phyloP scores from a whole-genome alignment of 169 alveolate genomes.

The Plasmodium yoelii region DNA sequence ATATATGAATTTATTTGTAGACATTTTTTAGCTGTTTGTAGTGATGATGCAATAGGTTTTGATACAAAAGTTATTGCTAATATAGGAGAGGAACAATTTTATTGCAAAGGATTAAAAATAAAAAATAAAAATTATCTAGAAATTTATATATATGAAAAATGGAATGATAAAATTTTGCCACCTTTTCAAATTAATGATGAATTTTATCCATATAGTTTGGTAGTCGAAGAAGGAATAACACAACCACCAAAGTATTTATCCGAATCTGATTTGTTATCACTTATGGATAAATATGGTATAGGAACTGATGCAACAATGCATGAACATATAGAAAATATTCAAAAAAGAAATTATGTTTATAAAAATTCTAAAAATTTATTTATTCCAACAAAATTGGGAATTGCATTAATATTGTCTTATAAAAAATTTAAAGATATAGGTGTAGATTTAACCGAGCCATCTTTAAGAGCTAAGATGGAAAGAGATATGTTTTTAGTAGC shows the following conservation, averaged over 20 bases:
- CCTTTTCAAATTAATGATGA: slow-evolving; percentile 51
- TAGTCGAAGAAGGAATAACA: slow-evolving; percentile 73
- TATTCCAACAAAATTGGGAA: slow-evolving; percentile 68
- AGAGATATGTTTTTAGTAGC: slow-evolving; percentile 92
- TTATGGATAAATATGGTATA: slow-evolving; percentile 97
- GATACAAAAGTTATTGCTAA: slow-evolving; percentile 80
- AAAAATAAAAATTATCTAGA: slow-evolving; percentile 65
- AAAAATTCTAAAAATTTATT: slow-evolving; percentile 44
- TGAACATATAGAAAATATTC: slow-evolving; percentile 97
- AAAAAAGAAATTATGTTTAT: slow-evolving; percentile 96
- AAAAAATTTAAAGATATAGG: slow-evolving; percentile 79
- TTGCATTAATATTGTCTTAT: slow-evolving; percentile 79
- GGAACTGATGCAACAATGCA: slow-evolving; percentile 99
- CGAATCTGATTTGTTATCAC: slow-evolving; percentile 95
- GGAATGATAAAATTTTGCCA: slow-evolving; percentile 70
- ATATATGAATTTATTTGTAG: slow-evolving; percentile 88
- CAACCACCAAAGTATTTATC: slow-evolving; percentile 96
- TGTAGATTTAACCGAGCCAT: slow-evolving; percentile 89
- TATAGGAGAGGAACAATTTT: slow-evolving; percentile 56
- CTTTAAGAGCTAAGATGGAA: slow-evolving; percentile 94
- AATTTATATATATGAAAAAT: slow-evolving; percentile 70
- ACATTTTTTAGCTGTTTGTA: slow-evolving; percentile 90
- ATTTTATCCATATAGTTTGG: slow-evolving; percentile 35
- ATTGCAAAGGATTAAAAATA: slow-evolving; percentile 74
- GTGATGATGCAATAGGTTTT: slow-evolving; percentile 87